Evolutionary conservation across 73 alveolate genomes (phyloP).

Genomic region (Paramecium octaurelia): DNA sequence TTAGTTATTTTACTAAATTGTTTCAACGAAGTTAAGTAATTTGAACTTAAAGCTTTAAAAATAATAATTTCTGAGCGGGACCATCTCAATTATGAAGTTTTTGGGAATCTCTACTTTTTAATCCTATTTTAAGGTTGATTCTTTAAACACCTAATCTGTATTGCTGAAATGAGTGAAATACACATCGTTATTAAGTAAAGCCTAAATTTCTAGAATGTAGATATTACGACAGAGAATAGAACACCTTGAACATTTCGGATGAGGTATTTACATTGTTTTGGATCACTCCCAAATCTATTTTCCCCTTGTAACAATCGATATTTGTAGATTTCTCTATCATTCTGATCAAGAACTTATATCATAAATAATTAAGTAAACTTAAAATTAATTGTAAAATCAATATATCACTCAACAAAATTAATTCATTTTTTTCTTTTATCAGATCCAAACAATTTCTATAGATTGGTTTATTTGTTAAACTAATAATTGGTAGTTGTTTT

Average conservation of each 20-base stretch:
- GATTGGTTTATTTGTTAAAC: neutral
- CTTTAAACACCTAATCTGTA: neutral
- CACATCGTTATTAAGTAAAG: neutral
- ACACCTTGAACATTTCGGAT: neutral
- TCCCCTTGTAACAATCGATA: neutral
- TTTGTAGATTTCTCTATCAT: conserved; percentile 1
- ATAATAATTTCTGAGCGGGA: neutral
- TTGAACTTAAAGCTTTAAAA: neutral
- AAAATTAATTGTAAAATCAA: neutral
- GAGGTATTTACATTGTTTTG: neutral
- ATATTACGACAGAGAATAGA: neutral
- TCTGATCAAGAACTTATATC: conserved; percentile 11
- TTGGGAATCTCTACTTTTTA: neutral
- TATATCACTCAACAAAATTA: neutral
- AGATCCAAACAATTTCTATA: neutral
- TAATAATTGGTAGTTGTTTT: neutral
- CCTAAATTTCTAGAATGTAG: neutral
- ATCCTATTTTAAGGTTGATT: neutral
- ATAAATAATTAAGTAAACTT: neutral
- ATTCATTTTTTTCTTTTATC: conserved; percentile 5
- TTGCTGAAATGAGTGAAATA: neutral
- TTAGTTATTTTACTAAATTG: neutral
- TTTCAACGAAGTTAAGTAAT: neutral
- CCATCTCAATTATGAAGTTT: neutral
- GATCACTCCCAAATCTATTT: conserved; percentile 21